phyloP scores from a whole-genome alignment of 2,329 filamentous ascomycete genomes.

The Cordyceps sp. region DNA sequence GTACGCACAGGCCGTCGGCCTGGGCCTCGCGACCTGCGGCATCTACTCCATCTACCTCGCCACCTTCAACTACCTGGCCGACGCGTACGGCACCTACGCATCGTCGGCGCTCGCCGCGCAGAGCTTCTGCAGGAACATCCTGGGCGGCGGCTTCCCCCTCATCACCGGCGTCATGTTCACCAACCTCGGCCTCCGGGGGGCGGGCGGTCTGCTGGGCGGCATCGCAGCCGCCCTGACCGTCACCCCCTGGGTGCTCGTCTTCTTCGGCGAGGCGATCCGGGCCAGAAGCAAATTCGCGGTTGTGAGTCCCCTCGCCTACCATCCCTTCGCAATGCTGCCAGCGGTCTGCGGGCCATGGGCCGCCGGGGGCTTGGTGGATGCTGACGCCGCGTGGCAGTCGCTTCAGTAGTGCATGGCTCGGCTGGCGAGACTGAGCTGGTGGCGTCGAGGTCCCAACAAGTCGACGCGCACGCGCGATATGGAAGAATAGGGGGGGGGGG shows the following conservation, averaged over 20 bases:
- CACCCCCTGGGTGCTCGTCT: conserved; percentile 76
- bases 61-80: conserved; percentile 85
- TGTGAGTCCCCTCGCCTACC: conserved; percentile 18
- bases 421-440: no score
- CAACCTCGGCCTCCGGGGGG: conserved; percentile 52
- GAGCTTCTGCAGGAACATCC: conserved; percentile 68
- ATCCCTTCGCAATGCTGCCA: neutral
- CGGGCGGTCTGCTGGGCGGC: conserved; percentile 60
- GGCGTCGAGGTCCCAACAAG: no score
- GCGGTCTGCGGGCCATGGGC: no score
- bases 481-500: no score
- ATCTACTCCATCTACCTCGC: conserved; percentile 79
- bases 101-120: conserved; percentile 77
- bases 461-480: no score
- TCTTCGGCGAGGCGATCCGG: conserved; percentile 63
- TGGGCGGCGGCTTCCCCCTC: conserved; percentile 68
- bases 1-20: conserved; percentile 30
- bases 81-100: conserved; percentile 73
- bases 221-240: conserved; percentile 52
- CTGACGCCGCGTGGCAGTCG: no score
- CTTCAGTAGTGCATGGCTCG: no score
- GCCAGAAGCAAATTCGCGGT: conserved; percentile 61
- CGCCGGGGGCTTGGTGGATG: no score
- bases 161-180: conserved; percentile 59
- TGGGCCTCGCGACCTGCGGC: conserved; percentile 64